Percentiles rank a stretch among this genome's conserved stretches.
phyloP scores from a whole-genome alignment of 371 early-diverging fungal species.

The Mortierella sp. region DNA sequence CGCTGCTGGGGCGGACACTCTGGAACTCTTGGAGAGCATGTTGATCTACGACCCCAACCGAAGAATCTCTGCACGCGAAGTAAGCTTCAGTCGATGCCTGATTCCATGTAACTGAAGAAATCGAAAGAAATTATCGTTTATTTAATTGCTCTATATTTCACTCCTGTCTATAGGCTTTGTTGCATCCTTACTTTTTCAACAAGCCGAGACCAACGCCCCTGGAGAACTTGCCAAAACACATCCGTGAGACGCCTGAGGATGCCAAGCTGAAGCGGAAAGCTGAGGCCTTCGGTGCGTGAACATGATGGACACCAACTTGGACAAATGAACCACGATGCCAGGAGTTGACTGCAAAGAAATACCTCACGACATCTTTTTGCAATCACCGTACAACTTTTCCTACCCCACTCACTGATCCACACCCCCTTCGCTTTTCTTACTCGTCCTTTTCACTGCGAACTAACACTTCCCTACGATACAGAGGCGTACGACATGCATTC shows the following conservation, averaged over 20 bases:
- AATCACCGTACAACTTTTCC: not conserved
- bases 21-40: constrained; percentile 95
- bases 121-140: not conserved
- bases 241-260: constrained; percentile 45
- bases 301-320: not conserved
- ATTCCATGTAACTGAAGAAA: not conserved
- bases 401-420: not conserved
- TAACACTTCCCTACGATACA: constrained; percentile 5
- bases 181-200: constrained; percentile 93
- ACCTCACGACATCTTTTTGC: not conserved
- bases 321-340: not conserved
- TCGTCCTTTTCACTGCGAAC: not conserved
- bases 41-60: constrained; percentile 92
- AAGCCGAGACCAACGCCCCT: constrained; percentile 90
- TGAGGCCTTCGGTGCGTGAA: constrained; percentile 49
- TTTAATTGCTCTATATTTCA: not conserved
- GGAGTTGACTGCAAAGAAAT: not conserved
- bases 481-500: constrained; percentile 29
- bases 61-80: constrained; percentile 89
- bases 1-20: constrained; percentile 93
- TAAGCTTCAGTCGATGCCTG: constrained; percentile 31
- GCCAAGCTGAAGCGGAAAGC: constrained; percentile 51
- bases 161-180: constrained; percentile 71
- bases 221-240: constrained; percentile 81
- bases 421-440: not conserved